phyloP scores from a whole-genome alignment of 345 rosid species.

The Eutrema heterophyllum region DNA sequence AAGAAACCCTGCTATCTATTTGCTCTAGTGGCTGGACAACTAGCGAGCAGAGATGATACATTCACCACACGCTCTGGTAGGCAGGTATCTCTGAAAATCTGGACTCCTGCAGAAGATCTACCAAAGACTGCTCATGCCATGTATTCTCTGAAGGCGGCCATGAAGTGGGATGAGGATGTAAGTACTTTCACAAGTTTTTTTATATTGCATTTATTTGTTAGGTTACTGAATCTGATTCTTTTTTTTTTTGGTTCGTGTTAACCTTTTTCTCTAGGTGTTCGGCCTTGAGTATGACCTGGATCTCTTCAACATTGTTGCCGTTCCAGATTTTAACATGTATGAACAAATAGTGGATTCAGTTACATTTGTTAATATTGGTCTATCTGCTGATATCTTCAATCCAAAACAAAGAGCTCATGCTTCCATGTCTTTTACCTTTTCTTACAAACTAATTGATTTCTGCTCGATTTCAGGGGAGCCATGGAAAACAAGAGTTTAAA shows the following conservation, averaged over 20 bases:
- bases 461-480: slow-evolving; percentile 77
- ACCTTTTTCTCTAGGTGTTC: slow-evolving; percentile 57
- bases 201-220: neutral
- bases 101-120: slow-evolving; percentile 92
- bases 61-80: slow-evolving; percentile 82
- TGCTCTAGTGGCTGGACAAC: slow-evolving; percentile 89
- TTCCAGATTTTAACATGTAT: slow-evolving; percentile 98
- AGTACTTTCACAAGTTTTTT: slow-evolving; percentile 5
- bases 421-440: neutral
- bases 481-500: slow-evolving; percentile 99
- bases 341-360: slow-evolving; percentile 19
- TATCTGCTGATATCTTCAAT: neutral
- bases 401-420: neutral
- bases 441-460: slow-evolving; percentile 14
- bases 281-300: slow-evolving; percentile 98
- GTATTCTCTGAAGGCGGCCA: slow-evolving; percentile 95
- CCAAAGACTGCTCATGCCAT: slow-evolving; percentile 97
- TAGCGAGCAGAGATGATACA: slow-evolving; percentile 86
- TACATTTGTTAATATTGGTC: neutral
- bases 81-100: slow-evolving; percentile 73
- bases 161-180: slow-evolving; percentile 99
- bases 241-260: neutral
- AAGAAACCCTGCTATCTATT: slow-evolving; percentile 97
- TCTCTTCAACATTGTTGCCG: slow-evolving; percentile 97
- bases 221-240: neutral